Evolutionary conservation across 768 basidiomycete species (phyloP), one percentile per base, ranked within the genome.

Genomic region (Fomitopsis pulvina): DNA sequence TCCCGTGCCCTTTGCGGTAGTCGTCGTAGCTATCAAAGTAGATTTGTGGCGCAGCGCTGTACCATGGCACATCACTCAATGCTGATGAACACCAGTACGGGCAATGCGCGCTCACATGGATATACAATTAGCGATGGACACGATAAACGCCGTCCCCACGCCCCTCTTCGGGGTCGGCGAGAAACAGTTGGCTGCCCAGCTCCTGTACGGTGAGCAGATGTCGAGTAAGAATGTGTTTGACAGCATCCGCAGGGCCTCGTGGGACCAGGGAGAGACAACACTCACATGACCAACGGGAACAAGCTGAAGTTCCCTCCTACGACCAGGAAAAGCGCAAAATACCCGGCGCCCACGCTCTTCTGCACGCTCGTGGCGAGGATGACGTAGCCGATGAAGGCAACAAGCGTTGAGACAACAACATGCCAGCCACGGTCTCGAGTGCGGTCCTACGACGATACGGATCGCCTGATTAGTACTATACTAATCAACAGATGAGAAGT

Each of bases 161-260:
- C 79, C 79, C 24, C 79, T 71, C 57, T 81, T 81, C 1, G 76
- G 77, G 7, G 78, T 81, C 10, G 79, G 79, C 5, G 79, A 75
- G 59, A 81, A 78, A 1, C 71, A 66, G 57, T 79, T 79, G 4
- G 78, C 75, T 14, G 78, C 78, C 79, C 79, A 81, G 57, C 75
- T 77, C 77, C 78, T 79, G 52, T 29, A 45, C 44, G 9, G 1
- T 28, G 4, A n/a, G 7, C 25, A 3, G 26, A 18, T 20, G 14
- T 45, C 25, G 14, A n/a, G n/a, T n/a, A n/a, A n/a, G n/a, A n/a
- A n/a, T n/a, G n/a, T n/a, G n/a, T n/a, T n/a, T n/a, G n/a, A n/a
- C n/a, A n/a, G n/a, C n/a, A n/a, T n/a, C n/a, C n/a, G n/a, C n/a
- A n/a, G n/a, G n/a, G n/a, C n/a, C n/a, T n/a, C n/a, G n/a, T n/a